These are phyloP conservation scores for Phaeosphaeria sp. DNA, from an alignment of 2,329 filamentous ascomycete genomes.

Conservation along the genomic window DNA sequence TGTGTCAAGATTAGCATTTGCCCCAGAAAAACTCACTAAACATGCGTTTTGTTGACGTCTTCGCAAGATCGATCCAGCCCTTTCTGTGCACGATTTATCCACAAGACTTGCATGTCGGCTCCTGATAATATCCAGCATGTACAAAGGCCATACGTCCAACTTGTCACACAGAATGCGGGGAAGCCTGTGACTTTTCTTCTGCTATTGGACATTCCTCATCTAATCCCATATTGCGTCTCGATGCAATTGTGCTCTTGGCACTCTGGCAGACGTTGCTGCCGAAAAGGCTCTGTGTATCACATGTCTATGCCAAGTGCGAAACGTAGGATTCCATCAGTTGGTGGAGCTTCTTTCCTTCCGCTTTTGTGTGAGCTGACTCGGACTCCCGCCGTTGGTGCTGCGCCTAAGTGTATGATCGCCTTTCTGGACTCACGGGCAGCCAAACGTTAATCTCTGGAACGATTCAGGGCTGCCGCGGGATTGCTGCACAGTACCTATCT, in stretches of 20 bases:
- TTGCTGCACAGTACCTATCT: neutral
- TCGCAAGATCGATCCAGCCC: neutral
- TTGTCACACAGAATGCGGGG: neutral
- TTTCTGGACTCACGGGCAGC: neutral
- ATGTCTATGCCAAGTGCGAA: slow-evolving; percentile 5
- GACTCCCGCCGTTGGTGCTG: slow-evolving; percentile 3
- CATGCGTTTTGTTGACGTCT: neutral
- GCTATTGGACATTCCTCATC: neutral
- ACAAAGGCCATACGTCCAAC: neutral
- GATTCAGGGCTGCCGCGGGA: neutral
- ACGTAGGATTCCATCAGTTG: neutral
- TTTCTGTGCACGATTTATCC: neutral
- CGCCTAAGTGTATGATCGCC: slow-evolving; percentile 2
- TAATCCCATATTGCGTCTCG: neutral
- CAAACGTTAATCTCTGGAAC: neutral
- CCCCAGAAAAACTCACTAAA: neutral
- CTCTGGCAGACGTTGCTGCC: neutral
- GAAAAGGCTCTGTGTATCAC: neutral
- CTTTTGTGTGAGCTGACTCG: slow-evolving; percentile 17
- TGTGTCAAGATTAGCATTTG: neutral
- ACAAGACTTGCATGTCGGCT: neutral
- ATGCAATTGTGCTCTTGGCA: neutral
- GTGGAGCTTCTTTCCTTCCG: neutral
- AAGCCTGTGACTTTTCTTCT: neutral
- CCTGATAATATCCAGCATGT: neutral